Base-by-base conservation (phyloP, 139 green algal genomes). In the Chlorella sp. region DNA sequence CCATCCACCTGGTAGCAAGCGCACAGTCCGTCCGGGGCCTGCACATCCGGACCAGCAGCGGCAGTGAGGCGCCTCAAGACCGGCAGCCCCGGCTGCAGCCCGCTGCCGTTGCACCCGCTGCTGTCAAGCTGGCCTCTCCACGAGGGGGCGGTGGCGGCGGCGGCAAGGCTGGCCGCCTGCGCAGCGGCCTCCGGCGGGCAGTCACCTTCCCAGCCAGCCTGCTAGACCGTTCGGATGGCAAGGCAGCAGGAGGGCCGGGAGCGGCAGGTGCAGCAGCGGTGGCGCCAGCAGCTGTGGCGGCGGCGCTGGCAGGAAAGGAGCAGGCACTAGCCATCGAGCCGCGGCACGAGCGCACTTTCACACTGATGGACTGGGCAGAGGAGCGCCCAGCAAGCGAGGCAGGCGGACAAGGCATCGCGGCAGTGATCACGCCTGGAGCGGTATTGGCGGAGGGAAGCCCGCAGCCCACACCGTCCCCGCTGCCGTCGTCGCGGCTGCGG, bases 1-100 rank as follows among this genome's bases (percentile, higher is more conserved):
- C 73, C 48, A 68, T 81, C n/a, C 54, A 46, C 20, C 44, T 78
- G 26, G 72, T 78, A 28, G 72, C 43, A 32, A 78, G 30, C 43
- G 22, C 34, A 30, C 26, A 32, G 28, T 60, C 43, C 13, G 28
- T 60, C 8, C 72, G 13, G 24, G 72, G 56, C 3, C 72, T 60
- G 30, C 43, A 78, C 32, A 46, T 80, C 74, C 48, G 36, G 48
- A 6, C 32, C 1, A 60, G 13, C 51, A 68, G n/a, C 75, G 51
- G 75, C 48, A 81, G 48, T 20, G 48, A 81, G 9, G 75, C 6
- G 32, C 40, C 36, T 78, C 72, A 32, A 54, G 70, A 28, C 0
- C 44, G 24, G 72, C 72, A 78, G 43, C 28, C 16, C 3, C 9
- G n/a, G 28, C 43, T 38, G 72, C 72, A 13, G 72, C 30, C 14